A percentile compares a stretch with the other conserved stretches of the same genome.
phyloP scores from a whole-genome alignment of 139 green algal genomes.

The Auxenochlorella pyrenoidosa region DNA sequence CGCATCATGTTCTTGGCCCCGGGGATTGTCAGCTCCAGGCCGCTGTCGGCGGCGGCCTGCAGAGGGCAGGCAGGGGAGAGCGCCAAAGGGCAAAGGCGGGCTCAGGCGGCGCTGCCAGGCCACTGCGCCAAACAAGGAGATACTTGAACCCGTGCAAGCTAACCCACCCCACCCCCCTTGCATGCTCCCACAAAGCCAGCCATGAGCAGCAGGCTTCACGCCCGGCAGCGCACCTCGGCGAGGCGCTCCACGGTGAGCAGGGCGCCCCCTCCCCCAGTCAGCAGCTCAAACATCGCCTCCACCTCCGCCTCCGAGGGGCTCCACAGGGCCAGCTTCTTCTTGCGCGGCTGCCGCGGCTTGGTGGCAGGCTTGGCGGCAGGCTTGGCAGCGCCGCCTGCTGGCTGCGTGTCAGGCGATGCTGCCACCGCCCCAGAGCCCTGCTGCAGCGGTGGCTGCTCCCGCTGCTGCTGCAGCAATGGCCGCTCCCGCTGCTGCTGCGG shows the following conservation, averaged over 20 bases:
- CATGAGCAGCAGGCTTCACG: too few species aligned
- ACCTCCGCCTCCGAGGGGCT: not conserved
- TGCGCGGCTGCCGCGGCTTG: not conserved
- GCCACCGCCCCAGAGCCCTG: not conserved
- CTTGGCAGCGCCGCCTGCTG: not conserved
- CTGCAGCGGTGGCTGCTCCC: not conserved
- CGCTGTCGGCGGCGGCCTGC: not conserved
- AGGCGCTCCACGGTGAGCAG: not conserved
- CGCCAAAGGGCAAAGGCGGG: not conserved
- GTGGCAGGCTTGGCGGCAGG: not conserved
- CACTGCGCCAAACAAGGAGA: too few species aligned
- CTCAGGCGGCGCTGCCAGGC: too few species aligned
- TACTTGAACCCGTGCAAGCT: too few species aligned
- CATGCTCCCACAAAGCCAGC: too few species aligned
- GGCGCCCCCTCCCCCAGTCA: not conserved
- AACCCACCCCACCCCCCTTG: too few species aligned
- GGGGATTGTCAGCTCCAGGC: not conserved
- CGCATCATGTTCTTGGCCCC: conserved; percentile 21
- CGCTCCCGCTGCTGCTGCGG: not conserved
- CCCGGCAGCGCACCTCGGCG: not conserved
- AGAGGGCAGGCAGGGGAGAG: not conserved
- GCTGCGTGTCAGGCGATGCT: not conserved
- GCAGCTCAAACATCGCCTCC: not conserved
- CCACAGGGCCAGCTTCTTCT: not conserved
- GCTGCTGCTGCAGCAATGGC: not conserved